Percentiles rank a stretch among this genome's conserved stretches.
phyloP scores from a whole-genome alignment of 805 yeast genomes.

The Scheffersomyces ergatensis region DNA sequence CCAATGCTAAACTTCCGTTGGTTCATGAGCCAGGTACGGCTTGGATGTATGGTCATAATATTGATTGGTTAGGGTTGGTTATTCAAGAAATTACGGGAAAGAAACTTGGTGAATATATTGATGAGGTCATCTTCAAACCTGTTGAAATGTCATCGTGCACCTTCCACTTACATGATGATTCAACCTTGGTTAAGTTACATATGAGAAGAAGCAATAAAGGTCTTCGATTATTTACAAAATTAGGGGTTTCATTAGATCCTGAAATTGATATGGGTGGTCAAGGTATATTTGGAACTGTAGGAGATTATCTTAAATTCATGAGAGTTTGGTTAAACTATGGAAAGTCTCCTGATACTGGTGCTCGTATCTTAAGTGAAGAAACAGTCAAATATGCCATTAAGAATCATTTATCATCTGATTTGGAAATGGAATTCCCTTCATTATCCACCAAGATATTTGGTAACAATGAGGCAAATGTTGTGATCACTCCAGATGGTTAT shows the following conservation, averaged over 20 bases:
- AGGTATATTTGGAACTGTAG: conserved; percentile 36
- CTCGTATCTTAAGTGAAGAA: conserved; percentile 21
- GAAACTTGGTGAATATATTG: conserved; percentile 28
- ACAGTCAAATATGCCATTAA: conserved; percentile 29
- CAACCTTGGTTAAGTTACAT: conserved; percentile 13
- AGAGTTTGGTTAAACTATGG: conserved; percentile 41
- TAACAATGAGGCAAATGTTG: conserved; percentile 10
- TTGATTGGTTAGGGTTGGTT: conserved; percentile 39
- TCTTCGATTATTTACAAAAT: conserved; percentile 8
- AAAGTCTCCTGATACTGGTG: conserved; percentile 33
- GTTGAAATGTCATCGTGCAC: conserved; percentile 31
- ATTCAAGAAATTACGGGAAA: conserved; percentile 31
- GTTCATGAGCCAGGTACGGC: conserved; percentile 36
- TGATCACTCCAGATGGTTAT: conserved; percentile 24
- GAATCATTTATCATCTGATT: conserved; percentile 28
- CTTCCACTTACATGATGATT: conserved; percentile 14
- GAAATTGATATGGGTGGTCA: conserved; percentile 43
- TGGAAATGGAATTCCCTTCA: conserved; percentile 16
- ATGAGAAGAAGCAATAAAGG: conserved; percentile 13
- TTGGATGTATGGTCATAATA: conserved; percentile 36
- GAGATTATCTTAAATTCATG: conserved; percentile 36
- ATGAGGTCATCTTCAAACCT: conserved; percentile 29
- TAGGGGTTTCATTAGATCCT: conserved; percentile 18
- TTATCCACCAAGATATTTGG: conserved; percentile 13
- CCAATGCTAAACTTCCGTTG: conserved; percentile 23